Base-by-base conservation (phyloP, 108 stramenopile genomes). In the Nannochloropsis oceanica region DNA sequence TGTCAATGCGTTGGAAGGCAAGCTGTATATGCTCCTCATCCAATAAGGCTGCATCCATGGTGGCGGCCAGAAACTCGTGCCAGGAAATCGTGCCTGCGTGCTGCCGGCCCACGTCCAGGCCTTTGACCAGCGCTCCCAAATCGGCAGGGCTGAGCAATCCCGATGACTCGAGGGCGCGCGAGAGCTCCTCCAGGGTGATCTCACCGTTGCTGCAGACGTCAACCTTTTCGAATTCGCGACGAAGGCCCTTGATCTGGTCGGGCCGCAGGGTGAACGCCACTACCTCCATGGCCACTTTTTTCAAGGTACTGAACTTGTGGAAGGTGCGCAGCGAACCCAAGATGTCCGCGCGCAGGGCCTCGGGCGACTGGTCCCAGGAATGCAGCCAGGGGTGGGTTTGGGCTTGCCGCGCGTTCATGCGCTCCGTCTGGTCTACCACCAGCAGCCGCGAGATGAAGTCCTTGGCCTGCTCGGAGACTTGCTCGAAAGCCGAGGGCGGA, bases 401-500 rank as follows among this genome's bases (percentile, higher is more conserved):
- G 18, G 90, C 90, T 87, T 84, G 85, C 27, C 27, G 12, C 11
- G 90, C 90, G 11, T 87, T 89, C 44, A 79, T 43, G 79, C 91
- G 87, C 43, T 50, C 43, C n/a, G 20, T 27, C 22, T 89, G 85
- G 85, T 90, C 91, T 81, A 86, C 87, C 81, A 46, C 81, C 26
- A 92, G 85, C 20, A 89, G 88, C 43, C 44, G 79, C 14, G 81
- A 81, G 14, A 92, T 88, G 81, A 92, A 92, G 86, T 91, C 90
- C 79, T 92, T 92, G 88, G 91, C 87, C 14, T 82, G 86, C 27
- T 88, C 88, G 27, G 80, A 82, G 83, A 90, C 25, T 25, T 43
- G 25, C 82, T 86, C 26, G 86, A 85, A 90, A 20, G 83, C 79
- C 11, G 42, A 50, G 13, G 44, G 22, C 13, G 81, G 42, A 27